These are phyloP conservation scores for Nothophaeocryptopus gaeumannii DNA, from an alignment of 2,329 filamentous ascomycete genomes.

Conservation along the genomic window DNA sequence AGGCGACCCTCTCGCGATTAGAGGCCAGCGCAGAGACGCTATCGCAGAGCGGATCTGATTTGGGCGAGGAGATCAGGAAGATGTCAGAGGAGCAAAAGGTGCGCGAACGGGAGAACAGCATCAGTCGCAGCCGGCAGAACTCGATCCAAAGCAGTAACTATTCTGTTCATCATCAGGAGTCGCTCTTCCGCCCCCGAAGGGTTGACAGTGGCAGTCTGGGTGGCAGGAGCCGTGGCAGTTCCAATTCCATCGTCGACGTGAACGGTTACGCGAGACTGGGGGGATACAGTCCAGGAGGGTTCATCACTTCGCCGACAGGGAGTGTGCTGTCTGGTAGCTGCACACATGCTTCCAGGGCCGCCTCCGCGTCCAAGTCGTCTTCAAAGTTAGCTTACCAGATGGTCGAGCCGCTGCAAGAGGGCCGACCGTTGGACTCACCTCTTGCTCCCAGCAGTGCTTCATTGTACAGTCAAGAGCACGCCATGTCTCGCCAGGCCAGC, in stretches of 20 bases:
- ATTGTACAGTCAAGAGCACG: slow-evolving; percentile 21
- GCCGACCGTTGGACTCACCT: slow-evolving; percentile 35
- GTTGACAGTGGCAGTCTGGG: slow-evolving; percentile 7
- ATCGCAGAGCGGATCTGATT: slow-evolving; percentile 65
- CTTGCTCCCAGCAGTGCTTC: slow-evolving; percentile 29
- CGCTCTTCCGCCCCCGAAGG: slow-evolving; percentile 12
- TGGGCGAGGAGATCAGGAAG: slow-evolving; percentile 73
- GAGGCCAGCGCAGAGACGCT: slow-evolving; percentile 73
- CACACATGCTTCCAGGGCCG: slow-evolving; percentile 36
- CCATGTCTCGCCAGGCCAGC: slow-evolving; percentile 25
- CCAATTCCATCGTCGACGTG: slow-evolving; percentile 61
- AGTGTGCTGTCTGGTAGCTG: slow-evolving; percentile 53
- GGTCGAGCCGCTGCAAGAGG: slow-evolving; percentile 39
- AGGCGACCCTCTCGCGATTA: slow-evolving; percentile 64
- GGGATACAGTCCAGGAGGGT: slow-evolving; percentile 67
- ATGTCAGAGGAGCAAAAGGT: too few relatives aligned
- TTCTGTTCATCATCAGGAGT: too few relatives aligned
- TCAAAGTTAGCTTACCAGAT: slow-evolving; percentile 36
- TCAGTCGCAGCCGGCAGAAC: slow-evolving; percentile 25
- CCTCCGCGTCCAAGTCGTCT: slow-evolving; percentile 43
- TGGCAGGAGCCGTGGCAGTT: slow-evolving; percentile 58
- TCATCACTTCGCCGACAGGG: slow-evolving; percentile 64
- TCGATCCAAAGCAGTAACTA: slow-evolving; percentile 24
- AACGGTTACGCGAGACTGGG: slow-evolving; percentile 66
- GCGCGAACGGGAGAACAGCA: slow-evolving; percentile 50